Conservation (phyloP, 345 rosid species). For the Linum lewisii region DNA sequence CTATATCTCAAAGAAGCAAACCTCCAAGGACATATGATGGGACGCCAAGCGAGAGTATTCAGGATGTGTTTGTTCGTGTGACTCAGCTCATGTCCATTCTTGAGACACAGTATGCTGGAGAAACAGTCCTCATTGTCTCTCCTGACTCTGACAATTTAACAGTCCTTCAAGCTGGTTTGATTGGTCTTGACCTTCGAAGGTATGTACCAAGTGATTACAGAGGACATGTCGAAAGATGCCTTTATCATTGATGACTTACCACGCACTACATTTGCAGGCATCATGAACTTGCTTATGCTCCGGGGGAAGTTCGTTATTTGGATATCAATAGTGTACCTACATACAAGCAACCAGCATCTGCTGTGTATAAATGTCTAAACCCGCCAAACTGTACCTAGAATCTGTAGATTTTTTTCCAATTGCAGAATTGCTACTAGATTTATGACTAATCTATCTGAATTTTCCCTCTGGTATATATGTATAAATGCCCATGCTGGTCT, state of each 20-base stretch:
- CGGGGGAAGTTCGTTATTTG: slow-evolving; percentile 73
- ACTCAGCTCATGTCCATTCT: slow-evolving; percentile 94
- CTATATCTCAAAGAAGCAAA: slow-evolving; percentile 59
- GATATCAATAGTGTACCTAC: slow-evolving; percentile 63
- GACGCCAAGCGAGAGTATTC: slow-evolving; percentile 86
- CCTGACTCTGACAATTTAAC: slow-evolving; percentile 92
- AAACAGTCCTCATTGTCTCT: slow-evolving; percentile 61
- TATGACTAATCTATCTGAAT: no score
- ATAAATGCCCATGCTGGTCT: no score
- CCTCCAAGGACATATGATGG: slow-evolving; percentile 90
- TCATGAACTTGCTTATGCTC: slow-evolving; percentile 54
- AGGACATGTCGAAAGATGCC: no score
- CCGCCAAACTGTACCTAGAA: slow-evolving; percentile 64
- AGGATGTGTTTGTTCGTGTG: slow-evolving; percentile 83
- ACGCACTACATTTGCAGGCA: slow-evolving; percentile 41
- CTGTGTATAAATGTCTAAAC: slow-evolving; percentile 64
- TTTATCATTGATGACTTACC: neutral
- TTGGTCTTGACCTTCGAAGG: slow-evolving; percentile 83
- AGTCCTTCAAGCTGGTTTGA: slow-evolving; percentile 69
- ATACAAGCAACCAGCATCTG: slow-evolving; percentile 83
- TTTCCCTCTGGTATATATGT: no score
- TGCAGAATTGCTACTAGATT: no score
- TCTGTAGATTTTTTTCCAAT: no score
- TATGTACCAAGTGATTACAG: slow-evolving; percentile 12
- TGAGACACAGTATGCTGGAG: slow-evolving; percentile 81